These are phyloP conservation scores for Trapa incisa DNA, from an alignment of 345 rosid genomes.

Conservation along the genomic window DNA sequence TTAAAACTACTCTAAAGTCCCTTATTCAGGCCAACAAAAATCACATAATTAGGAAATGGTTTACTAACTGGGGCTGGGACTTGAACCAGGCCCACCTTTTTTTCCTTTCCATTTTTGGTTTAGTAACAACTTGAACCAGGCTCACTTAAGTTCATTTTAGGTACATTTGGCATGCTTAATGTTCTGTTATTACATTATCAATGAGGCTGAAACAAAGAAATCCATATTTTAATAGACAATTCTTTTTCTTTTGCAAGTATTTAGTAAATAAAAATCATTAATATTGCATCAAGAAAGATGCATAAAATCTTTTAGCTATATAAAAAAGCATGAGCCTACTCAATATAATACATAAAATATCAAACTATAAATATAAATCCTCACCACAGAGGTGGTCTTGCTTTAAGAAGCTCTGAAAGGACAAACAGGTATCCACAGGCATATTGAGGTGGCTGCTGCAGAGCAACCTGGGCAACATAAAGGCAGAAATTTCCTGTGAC, in stretches of 20 bases:
- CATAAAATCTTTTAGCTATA: too few relatives aligned
- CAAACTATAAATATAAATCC: background rate
- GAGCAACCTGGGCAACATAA: slow-evolving; percentile 52
- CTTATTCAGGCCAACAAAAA: background rate
- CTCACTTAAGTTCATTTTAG: background rate
- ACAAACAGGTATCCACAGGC: slow-evolving; percentile 94
- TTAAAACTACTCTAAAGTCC: background rate
- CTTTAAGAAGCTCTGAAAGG: slow-evolving; percentile 84
- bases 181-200: background rate
- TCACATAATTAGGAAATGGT: background rate
- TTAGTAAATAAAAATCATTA: too few relatives aligned
- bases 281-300: too few relatives aligned
- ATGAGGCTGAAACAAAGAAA: background rate
- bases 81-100: background rate
- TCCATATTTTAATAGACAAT: background rate
- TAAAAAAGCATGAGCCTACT: too few relatives aligned
- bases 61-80: background rate
- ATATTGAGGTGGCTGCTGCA: slow-evolving; percentile 89
- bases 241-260: too few relatives aligned
- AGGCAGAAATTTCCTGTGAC: background rate
- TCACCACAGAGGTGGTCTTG: slow-evolving; percentile 77
- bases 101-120: too few relatives aligned
- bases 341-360: background rate
- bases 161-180: background rate
- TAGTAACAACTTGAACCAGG: background rate